These are phyloP conservation scores for Erysimum cheiri DNA, from an alignment of 441 rosid genomes.

Conservation along the genomic window DNA sequence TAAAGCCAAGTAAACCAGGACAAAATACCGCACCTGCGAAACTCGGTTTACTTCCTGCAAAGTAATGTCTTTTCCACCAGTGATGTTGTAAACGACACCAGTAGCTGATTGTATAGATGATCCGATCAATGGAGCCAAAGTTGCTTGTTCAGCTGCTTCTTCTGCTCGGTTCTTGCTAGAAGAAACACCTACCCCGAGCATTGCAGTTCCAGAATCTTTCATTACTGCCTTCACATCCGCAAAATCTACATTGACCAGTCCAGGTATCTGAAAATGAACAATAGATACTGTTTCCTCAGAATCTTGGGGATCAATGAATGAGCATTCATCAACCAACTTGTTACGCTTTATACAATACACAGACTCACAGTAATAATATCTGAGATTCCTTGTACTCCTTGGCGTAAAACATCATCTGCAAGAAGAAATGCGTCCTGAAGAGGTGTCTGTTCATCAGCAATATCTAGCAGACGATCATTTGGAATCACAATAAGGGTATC, in stretches of 20 bases:
- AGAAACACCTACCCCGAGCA: slow-evolving; percentile 98
- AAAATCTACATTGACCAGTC: slow-evolving; percentile 95
- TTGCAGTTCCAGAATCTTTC: slow-evolving; percentile 97
- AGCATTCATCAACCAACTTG: slow-evolving; percentile 23
- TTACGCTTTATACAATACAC: not conserved
- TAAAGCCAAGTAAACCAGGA: not conserved
- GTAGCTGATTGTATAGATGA: slow-evolving; percentile 98
- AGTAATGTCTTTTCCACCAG: slow-evolving; percentile 97
- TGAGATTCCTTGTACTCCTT: slow-evolving; percentile 98
- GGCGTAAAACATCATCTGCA: slow-evolving; percentile 96
- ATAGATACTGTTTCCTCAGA: not conserved
- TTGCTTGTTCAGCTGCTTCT: slow-evolving; percentile 99
- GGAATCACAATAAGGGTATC: slow-evolving; percentile 97
- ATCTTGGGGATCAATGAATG: slow-evolving; percentile 18
- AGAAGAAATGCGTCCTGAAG: slow-evolving; percentile 99
- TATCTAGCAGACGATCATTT: slow-evolving; percentile 92
- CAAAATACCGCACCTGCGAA: slow-evolving; percentile 69
- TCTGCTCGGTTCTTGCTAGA: slow-evolving; percentile 98
- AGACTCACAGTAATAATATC: slow-evolving; percentile 92
- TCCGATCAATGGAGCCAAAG: slow-evolving; percentile 92
- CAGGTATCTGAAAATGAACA: slow-evolving; percentile 72
- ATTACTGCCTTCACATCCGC: slow-evolving; percentile 97
- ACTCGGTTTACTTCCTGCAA: slow-evolving; percentile 98
- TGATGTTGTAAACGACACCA: slow-evolving; percentile 93
- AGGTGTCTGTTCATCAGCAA: slow-evolving; percentile 97